Conservation (phyloP, 208 protist species). For the Naegleria lovaniensis region DNA sequence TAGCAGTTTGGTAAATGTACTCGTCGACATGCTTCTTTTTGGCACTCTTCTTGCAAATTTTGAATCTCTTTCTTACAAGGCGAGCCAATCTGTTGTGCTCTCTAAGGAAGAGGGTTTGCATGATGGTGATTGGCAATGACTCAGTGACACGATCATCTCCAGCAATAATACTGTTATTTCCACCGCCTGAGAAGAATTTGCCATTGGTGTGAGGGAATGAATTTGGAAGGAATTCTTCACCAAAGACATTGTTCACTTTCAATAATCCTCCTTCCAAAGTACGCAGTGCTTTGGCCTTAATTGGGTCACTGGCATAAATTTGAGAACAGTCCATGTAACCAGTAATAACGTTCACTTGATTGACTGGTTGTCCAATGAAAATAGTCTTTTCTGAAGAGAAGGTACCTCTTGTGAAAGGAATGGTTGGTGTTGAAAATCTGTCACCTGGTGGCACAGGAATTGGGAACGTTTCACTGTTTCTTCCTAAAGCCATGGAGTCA, state of each 20-base stretch:
- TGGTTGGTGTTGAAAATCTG: neutral
- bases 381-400: neutral
- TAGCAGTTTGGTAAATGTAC: neutral
- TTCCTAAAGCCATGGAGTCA: neutral
- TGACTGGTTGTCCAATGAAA: neutral
- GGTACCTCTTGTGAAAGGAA: neutral
- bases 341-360: neutral
- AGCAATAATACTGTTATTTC: neutral
- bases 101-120: neutral
- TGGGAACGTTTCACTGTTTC: neutral
- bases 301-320: conserved; percentile 1
- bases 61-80: neutral
- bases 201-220: neutral
- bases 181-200: neutral
- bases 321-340: neutral
- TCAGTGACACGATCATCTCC: neutral
- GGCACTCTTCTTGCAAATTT: neutral
- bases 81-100: conserved; percentile 7
- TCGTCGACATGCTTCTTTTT: neutral
- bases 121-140: neutral
- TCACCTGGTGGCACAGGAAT: neutral
- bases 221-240: neutral
- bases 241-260: neutral
- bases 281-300: neutral
- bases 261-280: neutral